phyloP scores from a whole-genome alignment of 768 basidiomycete species.

The Boletus rex-veris region DNA sequence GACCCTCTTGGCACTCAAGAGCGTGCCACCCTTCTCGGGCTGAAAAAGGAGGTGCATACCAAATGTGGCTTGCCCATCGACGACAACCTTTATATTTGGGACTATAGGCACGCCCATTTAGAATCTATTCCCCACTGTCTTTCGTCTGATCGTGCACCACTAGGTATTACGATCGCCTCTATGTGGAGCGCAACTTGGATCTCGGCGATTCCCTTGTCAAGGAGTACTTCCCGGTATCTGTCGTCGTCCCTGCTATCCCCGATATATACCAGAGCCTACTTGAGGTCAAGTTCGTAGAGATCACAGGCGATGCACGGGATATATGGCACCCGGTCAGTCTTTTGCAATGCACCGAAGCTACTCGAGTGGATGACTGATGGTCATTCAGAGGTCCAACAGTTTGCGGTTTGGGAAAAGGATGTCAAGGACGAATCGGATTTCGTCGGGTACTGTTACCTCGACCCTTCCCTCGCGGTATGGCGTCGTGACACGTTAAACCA shows the following conservation, averaged over 20 bases:
- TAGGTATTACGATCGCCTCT: constrained; percentile 38
- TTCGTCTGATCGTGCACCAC: background rate
- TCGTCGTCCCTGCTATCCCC: constrained; percentile 79
- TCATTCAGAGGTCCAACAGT: constrained; percentile 70
- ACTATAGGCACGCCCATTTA: constrained; percentile 54
- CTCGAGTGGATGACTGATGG: background rate
- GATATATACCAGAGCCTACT: constrained; percentile 81
- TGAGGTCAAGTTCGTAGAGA: constrained; percentile 60
- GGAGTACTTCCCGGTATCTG: constrained; percentile 84
- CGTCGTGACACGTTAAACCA: background rate
- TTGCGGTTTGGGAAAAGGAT: constrained; percentile 79
- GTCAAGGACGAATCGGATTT: constrained; percentile 70
- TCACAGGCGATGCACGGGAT: constrained; percentile 52
- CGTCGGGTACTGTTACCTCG: constrained; percentile 83
- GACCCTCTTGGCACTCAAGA: constrained; percentile 71
- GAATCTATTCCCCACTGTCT: background rate
- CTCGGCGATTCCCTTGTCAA: constrained; percentile 79
- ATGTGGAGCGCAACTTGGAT: constrained; percentile 59
- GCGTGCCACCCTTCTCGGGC: constrained; percentile 56
- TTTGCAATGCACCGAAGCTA: background rate
- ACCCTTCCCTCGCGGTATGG: constrained; percentile 72
- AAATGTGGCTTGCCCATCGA: constrained; percentile 60
- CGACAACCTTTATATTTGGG: constrained; percentile 77
- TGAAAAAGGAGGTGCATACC: constrained; percentile 73
- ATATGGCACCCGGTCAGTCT: constrained; percentile 76